Conservation (phyloP, 768 basidiomycete species). For the Leccinellum luteum region DNA sequence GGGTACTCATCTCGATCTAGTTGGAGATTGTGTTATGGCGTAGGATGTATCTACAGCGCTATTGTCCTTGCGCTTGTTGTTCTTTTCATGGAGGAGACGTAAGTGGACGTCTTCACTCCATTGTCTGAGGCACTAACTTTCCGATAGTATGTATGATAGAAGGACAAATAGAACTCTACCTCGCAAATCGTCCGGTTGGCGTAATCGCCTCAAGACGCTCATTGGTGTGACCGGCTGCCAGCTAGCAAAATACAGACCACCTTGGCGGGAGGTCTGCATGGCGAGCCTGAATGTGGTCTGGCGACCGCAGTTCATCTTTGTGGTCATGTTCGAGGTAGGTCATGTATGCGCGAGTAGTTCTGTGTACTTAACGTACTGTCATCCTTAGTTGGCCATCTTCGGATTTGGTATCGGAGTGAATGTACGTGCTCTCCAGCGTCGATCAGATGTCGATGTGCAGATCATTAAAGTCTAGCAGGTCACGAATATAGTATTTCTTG, state of each 20-base stretch:
- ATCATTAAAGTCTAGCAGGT: conserved; percentile 41
- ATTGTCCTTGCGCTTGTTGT: conserved; percentile 43
- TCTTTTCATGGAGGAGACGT: conserved; percentile 52
- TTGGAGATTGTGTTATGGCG: conserved; percentile 53
- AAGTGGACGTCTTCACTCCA: no score
- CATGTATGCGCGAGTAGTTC: background rate
- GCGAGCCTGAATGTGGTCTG: conserved; percentile 43
- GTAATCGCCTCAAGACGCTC: conserved; percentile 44
- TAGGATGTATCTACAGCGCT: conserved; percentile 51
- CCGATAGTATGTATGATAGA: conserved; percentile 51
- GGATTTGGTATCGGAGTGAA: conserved; percentile 50
- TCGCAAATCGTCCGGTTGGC: conserved; percentile 29
- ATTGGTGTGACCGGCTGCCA: conserved; percentile 47
- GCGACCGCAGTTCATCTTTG: conserved; percentile 45
- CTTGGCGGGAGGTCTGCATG: conserved; percentile 36
- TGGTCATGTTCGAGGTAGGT: conserved; percentile 39
- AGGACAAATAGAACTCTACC: conserved; percentile 32
- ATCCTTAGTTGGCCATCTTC: conserved; percentile 38
- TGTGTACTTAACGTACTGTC: background rate
- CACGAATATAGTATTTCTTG: conserved; percentile 55
- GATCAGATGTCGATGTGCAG: no score
- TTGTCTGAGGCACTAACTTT: no score
- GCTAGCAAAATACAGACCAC: conserved; percentile 45
- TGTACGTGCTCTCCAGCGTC: conserved; percentile 17
- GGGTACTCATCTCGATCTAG: no score